phyloP scores from a whole-genome alignment of 163 green algal species.

The Volvox carteri region DNA sequence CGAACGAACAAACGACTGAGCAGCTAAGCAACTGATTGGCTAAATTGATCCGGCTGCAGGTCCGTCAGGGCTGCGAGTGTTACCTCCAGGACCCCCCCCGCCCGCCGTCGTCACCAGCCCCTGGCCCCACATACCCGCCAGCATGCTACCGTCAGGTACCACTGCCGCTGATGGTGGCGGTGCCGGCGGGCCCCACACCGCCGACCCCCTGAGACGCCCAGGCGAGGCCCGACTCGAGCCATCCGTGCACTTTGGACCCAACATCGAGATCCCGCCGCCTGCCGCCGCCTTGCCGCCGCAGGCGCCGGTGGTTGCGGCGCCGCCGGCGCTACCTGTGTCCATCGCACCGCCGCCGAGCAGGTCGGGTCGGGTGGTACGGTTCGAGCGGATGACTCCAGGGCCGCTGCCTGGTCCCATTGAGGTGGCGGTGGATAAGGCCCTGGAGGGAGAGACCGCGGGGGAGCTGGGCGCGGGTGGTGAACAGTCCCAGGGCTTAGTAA shows the following conservation, averaged over 20 bases:
- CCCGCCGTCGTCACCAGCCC: conserved; percentile 32
- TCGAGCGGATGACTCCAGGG: conserved; percentile 47
- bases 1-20: no score
- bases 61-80: conserved; percentile 1
- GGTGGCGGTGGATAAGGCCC: not conserved
- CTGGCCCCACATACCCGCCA: conserved; percentile 45
- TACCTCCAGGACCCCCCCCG: conserved; percentile 8
- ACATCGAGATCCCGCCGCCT: not conserved
- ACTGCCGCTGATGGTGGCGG: not conserved
- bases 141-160: not conserved
- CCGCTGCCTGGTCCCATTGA: not conserved
- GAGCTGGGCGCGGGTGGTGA: not conserved
- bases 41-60: no score
- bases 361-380: conserved; percentile 31
- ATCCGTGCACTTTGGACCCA: not conserved
- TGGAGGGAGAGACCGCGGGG: not conserved
- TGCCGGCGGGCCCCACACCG: not conserved
- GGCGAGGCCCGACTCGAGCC: not conserved
- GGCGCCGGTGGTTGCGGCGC: not conserved
- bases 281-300: not conserved
- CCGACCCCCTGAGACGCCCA: conserved; percentile 11
- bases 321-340: not conserved
- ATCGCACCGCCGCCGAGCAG: not conserved
- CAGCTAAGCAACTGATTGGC: no score
- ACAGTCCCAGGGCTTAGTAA: not conserved